Conservation (phyloP, 305 asterid species). For the Fraxinus xanthoxyloides region DNA sequence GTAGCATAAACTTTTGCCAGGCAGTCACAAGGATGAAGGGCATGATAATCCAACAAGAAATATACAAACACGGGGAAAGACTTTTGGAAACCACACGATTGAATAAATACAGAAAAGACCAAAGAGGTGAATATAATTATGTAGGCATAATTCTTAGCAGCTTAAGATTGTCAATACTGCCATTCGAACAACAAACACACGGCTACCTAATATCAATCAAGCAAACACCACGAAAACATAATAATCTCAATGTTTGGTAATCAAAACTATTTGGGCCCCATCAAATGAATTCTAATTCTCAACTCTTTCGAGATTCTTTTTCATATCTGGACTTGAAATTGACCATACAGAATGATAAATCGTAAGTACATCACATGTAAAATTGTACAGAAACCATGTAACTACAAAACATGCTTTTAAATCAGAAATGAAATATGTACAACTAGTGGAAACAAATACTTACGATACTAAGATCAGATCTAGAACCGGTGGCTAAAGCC, state of each 20-base stretch:
- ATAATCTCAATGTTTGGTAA: background rate
- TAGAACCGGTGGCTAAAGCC: constrained; percentile 45
- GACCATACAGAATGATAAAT: background rate
- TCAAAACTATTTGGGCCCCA: background rate
- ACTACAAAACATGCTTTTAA: constrained; percentile 22
- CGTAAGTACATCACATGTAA: constrained; percentile 1
- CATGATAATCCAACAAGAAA: constrained; percentile 2
- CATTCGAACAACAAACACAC: background rate
- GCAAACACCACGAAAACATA: constrained; percentile 1
- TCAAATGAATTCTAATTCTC: background rate
- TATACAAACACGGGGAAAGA: constrained; percentile 16
- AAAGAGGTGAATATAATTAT: constrained; percentile 1
- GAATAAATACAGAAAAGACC: constrained; percentile 21
- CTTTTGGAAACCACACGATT: background rate
- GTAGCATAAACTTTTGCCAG: constrained; percentile 9
- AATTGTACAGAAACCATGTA: constrained; percentile 7
- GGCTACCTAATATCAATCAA: background rate
- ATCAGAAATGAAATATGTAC: constrained; percentile 6
- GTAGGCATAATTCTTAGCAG: background rate
- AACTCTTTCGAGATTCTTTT: background rate
- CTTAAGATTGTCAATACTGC: background rate
- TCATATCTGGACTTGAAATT: background rate
- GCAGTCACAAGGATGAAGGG: constrained; percentile 14
- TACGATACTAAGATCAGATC: constrained; percentile 78
- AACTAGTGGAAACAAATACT: constrained; percentile 27